Conservation (phyloP, 163 green algal species). For the Scenedesmus sp. region DNA sequence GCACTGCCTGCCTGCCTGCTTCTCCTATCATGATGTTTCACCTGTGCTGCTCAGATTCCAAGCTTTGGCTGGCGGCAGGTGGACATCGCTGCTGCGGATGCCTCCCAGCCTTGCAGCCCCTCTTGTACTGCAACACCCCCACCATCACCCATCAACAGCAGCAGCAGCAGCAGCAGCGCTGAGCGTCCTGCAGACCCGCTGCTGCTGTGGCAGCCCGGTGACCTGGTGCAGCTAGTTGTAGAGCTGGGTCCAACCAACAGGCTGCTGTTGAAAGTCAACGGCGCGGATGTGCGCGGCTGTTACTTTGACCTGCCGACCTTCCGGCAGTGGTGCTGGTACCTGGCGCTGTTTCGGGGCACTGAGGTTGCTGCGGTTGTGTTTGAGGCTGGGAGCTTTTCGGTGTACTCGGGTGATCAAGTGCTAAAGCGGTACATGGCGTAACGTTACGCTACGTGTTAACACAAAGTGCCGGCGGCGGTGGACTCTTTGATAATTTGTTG, state of each 20-base stretch:
- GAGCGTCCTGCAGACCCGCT: too few relatives aligned
- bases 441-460: too few relatives aligned
- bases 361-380: slow-evolving; percentile 41
- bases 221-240: slow-evolving; percentile 22
- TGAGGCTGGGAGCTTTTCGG: not conserved
- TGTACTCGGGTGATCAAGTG: slow-evolving; percentile 12
- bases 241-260: not conserved
- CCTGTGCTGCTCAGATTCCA: slow-evolving; percentile 29
- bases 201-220: slow-evolving; percentile 9
- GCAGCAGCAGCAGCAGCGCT: not conserved
- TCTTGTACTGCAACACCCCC: not conserved
- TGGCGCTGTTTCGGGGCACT: slow-evolving; percentile 34
- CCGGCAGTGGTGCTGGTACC: slow-evolving; percentile 27
- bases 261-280: slow-evolving; percentile 25
- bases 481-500: too few relatives aligned
- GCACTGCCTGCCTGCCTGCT: not conserved
- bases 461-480: too few relatives aligned
- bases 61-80: slow-evolving; percentile 40
- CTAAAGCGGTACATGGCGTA: slow-evolving; percentile 3
- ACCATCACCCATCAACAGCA: not conserved
- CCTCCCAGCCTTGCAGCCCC: not conserved
- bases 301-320: slow-evolving; percentile 20
- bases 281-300: not conserved
- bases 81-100: not conserved
- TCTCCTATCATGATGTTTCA: not conserved